A percentile compares a stretch with the other conserved stretches of the same genome.
phyloP scores from a whole-genome alignment of 2,329 filamentous ascomycete species.

The Epichloe sylvatica region DNA sequence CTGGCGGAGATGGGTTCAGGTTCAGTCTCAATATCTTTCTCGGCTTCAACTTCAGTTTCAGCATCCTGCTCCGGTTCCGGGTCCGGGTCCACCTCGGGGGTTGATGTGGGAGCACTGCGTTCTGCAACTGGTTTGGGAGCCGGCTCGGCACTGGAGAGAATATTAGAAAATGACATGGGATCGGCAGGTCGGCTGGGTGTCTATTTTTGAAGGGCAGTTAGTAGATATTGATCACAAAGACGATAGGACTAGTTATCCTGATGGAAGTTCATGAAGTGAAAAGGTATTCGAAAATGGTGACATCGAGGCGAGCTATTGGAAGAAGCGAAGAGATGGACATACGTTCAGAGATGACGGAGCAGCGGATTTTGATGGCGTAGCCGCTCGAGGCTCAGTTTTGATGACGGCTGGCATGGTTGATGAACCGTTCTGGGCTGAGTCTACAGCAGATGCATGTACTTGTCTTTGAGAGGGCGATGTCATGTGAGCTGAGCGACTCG shows the following conservation, averaged over 20 bases:
- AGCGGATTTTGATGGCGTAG: conserved; percentile 26
- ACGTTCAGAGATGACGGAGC: conserved; percentile 19
- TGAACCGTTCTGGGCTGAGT: conserved; percentile 27
- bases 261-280: background rate
- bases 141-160: conserved; percentile 68
- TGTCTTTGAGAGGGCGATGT: conserved; percentile 36
- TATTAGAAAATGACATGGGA: conserved; percentile 92
- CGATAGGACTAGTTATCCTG: conserved; percentile 6
- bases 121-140: conserved; percentile 35
- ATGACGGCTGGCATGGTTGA: conserved; percentile 22
- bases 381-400: conserved; percentile 27
- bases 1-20: conserved; percentile 15
- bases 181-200: conserved; percentile 63
- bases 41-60: conserved; percentile 21
- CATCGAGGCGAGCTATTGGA: background rate
- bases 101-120: conserved; percentile 28
- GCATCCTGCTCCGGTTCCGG: conserved; percentile 8
- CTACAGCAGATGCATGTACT: conserved; percentile 24
- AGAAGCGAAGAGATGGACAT: conserved; percentile 18
- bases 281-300: background rate
- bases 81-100: conserved; percentile 19
- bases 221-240: background rate
- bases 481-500: conserved; percentile 24
- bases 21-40: conserved; percentile 23
- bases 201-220: conserved; percentile 23